phyloP scores from a whole-genome alignment of 2,329 filamentous ascomycete species.

The Trichoderma hamatum region DNA sequence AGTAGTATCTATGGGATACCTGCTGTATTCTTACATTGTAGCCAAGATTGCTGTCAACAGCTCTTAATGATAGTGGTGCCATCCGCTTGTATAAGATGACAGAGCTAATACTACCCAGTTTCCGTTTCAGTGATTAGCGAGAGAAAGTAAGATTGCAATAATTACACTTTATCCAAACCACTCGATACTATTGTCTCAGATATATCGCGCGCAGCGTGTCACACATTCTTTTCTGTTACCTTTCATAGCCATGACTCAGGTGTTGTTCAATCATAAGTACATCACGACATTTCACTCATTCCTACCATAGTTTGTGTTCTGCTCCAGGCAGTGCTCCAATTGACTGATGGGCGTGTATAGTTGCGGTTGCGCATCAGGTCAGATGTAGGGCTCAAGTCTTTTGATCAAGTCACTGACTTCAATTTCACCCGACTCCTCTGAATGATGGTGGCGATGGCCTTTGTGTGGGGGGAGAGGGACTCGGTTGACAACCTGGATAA shows the following conservation, averaged over 20 bases:
- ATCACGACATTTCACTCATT: background rate
- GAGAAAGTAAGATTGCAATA: background rate
- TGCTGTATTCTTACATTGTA: background rate
- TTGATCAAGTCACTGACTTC: conserved; percentile 38
- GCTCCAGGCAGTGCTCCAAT: background rate
- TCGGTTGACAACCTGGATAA: conserved; percentile 73
- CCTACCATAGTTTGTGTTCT: background rate
- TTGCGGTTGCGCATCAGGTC: background rate
- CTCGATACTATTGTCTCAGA: background rate
- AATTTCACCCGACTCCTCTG: conserved; percentile 30
- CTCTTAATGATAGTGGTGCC: background rate
- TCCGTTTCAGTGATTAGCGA: background rate
- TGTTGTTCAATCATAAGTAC: conserved; percentile 4
- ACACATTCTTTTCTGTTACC: background rate
- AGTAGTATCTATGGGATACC: background rate
- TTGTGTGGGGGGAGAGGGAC: conserved; percentile 75
- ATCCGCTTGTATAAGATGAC: background rate
- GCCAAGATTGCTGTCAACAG: background rate
- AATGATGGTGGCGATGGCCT: conserved; percentile 15
- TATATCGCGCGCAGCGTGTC: background rate
- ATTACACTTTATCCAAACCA: background rate
- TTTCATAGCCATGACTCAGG: background rate
- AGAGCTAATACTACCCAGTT: background rate
- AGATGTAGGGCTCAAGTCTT: conserved; percentile 37
- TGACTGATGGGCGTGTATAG: background rate